Percentiles rank a stretch among this genome's conserved stretches.
phyloP scores from a whole-genome alignment of 495 filamentous ascomycete species.

The Aspergillus hancockii region DNA sequence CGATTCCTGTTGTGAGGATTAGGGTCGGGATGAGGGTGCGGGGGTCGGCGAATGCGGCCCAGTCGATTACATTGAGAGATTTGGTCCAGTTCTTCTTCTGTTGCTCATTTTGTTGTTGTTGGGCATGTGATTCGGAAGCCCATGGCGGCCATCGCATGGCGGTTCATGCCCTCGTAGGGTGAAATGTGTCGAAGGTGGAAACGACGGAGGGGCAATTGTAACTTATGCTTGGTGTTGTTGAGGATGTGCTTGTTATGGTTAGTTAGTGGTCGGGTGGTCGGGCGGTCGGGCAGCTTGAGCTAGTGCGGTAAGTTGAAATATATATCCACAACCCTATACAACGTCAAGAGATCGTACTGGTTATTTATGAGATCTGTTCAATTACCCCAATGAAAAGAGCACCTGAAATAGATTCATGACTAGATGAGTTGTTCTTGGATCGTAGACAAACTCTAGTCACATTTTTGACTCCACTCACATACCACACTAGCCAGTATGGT shows the following conservation, averaged over 20 bases:
- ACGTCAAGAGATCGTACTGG: too few relatives aligned
- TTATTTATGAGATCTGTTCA: not conserved
- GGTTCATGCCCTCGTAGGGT: conserved; percentile 33
- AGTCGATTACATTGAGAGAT: conserved; percentile 43
- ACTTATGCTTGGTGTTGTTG: conserved; percentile 17
- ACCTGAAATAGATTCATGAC: not conserved
- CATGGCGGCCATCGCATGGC: conserved; percentile 58
- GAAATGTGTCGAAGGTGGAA: conserved; percentile 6
- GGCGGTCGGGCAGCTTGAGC: conserved; percentile 3
- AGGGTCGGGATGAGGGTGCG: conserved; percentile 65
- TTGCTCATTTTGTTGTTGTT: conserved; percentile 25
- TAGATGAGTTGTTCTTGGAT: too few relatives aligned
- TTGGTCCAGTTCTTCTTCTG: conserved; percentile 3
- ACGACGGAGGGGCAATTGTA: conserved; percentile 13
- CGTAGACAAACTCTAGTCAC: not conserved
- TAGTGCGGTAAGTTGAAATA: not conserved
- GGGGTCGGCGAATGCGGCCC: conserved; percentile 66
- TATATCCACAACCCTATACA: not conserved
- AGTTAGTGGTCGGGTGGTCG: not conserved
- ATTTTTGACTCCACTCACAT: not conserved
- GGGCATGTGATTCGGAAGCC: conserved; percentile 35
- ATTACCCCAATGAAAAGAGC: not conserved
- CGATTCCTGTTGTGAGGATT: conserved; percentile 66
- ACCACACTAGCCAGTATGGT: not conserved
- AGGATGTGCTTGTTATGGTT: conserved; percentile 8